Evolutionary conservation across 768 basidiomycete species (phyloP), one percentile per base, ranked within the genome.

Genomic region (Phylloporus scabripes): DNA sequence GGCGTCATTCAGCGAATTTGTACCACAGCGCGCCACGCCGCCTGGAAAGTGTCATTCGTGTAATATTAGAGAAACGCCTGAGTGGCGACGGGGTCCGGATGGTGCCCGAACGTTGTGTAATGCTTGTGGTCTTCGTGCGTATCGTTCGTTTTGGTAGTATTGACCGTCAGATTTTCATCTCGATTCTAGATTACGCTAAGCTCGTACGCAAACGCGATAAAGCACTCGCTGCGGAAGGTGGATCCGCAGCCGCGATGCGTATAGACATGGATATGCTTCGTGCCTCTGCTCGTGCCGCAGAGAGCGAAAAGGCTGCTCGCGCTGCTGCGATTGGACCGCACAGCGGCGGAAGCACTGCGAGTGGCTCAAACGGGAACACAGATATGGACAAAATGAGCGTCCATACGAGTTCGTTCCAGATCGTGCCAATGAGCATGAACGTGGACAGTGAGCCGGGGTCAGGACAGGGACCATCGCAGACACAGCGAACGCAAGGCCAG

Each of bases 21-120:
- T 63, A 65, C 69, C 61, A 61, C 69, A 91, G 88, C 81, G 88
- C 57, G 86, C 88, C 38, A 87, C 84, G 32, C 88, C 88, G 15
- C 88, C 88, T 5, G 87, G 87, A 9, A 88, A 90, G 62, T 91
- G 88, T 59, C 86, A 90, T 67, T 89, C 88, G 28, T 91, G 88
- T 64, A 87, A 88, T 68, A 90, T 89, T 48, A 75, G 84, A 50
- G 88, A 91, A 63, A 91, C 88, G 4, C 88, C 88, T n/a, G 88
- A 91, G 65, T 91, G 88, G 88, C 69, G 88, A 46, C 78, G 87
- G 21, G 88, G 88, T 14, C 88, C 88, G 3, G 88, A 90, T 60
- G 88, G 88, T 4, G 87, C 88, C 21, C 71, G 88, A 60, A 91
- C 88, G 7, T 63, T 91, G 58, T 91, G 88, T 62, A 91, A 90